phyloP scores from a whole-genome alignment of 108 stramenopile genomes.

The Fragilariopsis cylindrus region DNA sequence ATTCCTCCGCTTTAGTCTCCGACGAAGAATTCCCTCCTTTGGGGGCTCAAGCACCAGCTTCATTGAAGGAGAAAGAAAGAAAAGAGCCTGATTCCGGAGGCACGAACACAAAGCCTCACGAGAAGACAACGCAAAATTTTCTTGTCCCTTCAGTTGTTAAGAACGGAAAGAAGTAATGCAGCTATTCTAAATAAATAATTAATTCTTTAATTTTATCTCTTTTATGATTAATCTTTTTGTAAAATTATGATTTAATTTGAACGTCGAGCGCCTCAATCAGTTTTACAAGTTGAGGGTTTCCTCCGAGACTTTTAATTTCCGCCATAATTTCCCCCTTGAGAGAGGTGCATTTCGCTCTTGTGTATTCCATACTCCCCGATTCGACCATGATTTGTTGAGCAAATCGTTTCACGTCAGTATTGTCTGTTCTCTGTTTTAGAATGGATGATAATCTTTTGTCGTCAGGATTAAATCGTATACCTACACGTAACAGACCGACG shows the following conservation, averaged over 20 bases:
- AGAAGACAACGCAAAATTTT: neutral
- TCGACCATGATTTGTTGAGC: slow-evolving; percentile 75
- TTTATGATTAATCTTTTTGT: neutral
- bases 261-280: slow-evolving; percentile 71
- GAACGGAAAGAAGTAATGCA: slow-evolving; percentile 5
- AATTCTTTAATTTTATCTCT: too few relatives aligned
- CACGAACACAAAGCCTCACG: neutral
- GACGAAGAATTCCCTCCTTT: slow-evolving; percentile 44
- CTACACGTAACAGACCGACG: too few relatives aligned
- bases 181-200: neutral
- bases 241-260: slow-evolving; percentile 48
- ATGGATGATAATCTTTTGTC: slow-evolving; percentile 81
- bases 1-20: slow-evolving; percentile 16
- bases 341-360: slow-evolving; percentile 62
- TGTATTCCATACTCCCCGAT: slow-evolving; percentile 73
- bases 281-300: slow-evolving; percentile 68
- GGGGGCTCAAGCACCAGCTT: slow-evolving; percentile 17
- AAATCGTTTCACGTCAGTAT: slow-evolving; percentile 89
- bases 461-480: slow-evolving; percentile 25
- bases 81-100: neutral
- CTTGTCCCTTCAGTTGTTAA: slow-evolving; percentile 13
- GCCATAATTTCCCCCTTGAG: slow-evolving; percentile 57
- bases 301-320: slow-evolving; percentile 71
- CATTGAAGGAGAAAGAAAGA: slow-evolving; percentile 8
- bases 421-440: slow-evolving; percentile 90